phyloP scores from a whole-genome alignment of 495 filamentous ascomycete genomes.

The Copromyces sp. region DNA sequence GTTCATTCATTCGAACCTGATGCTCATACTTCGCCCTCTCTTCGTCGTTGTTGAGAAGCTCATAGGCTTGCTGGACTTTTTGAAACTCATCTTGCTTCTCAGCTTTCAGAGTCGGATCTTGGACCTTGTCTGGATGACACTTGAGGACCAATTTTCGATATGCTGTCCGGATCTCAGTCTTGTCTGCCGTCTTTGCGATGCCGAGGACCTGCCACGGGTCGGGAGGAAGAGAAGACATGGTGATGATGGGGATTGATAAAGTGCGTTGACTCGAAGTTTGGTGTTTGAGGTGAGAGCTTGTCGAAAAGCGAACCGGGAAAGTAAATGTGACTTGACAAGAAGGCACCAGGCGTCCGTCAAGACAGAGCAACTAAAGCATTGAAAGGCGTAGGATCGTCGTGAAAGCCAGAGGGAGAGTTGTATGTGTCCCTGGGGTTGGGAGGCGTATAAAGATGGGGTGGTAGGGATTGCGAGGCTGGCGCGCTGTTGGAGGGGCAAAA shows the following conservation, averaged over 20 bases:
- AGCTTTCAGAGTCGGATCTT: constrained; percentile 53
- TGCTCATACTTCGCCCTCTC: constrained; percentile 69
- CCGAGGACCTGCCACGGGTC: constrained; percentile 81
- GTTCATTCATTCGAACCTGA: constrained; percentile 50
- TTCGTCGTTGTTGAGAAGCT: constrained; percentile 72
- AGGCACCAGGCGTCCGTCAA: constrained; percentile 20
- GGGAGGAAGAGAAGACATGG: constrained; percentile 58
- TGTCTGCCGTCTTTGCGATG: constrained; percentile 61
- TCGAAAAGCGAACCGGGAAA: neutral
- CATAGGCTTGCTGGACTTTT: constrained; percentile 86
- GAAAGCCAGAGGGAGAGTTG: constrained; percentile 7
- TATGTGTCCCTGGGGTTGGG: constrained; percentile 7
- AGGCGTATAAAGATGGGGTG: constrained; percentile 19
- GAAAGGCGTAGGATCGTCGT: constrained; percentile 10
- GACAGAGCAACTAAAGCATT: constrained; percentile 29
- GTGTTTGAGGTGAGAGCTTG: constrained; percentile 7
- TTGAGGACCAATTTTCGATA: constrained; percentile 90
- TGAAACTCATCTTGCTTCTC: constrained; percentile 80
- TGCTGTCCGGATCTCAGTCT: constrained; percentile 63
- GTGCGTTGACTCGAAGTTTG: constrained; percentile 3
- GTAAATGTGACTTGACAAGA: constrained; percentile 10
- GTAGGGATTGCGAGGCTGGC: neutral
- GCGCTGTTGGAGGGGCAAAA: constrained; percentile 1
- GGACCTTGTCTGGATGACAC: constrained; percentile 92
- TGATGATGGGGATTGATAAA: constrained; percentile 5